Evolutionary conservation across 257 asterid species (phyloP).

Genomic region (Solanum chiquidenum): DNA sequence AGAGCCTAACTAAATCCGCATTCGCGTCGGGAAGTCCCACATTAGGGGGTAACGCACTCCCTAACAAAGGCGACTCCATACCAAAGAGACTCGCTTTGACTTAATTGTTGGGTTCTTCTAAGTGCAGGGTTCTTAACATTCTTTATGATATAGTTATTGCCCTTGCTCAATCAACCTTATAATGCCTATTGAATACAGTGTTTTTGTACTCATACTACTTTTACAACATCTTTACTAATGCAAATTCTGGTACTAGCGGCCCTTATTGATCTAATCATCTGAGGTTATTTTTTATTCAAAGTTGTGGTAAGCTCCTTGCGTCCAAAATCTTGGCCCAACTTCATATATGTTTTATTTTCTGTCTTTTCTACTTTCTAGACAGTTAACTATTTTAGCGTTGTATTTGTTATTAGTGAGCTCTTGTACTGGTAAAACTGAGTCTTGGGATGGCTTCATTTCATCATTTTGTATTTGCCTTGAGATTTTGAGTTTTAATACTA

Average conservation of each 20-base stretch:
- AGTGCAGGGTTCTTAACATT: background rate
- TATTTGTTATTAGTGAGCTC: background rate
- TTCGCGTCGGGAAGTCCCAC: background rate
- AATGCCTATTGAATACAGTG: background rate
- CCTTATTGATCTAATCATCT: background rate
- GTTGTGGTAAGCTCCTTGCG: background rate
- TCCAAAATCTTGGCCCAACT: background rate
- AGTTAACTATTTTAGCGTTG: background rate
- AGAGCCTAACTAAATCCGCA: background rate
- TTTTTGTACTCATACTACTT: background rate
- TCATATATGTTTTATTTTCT: background rate
- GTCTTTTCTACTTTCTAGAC: background rate
- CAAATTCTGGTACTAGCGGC: background rate
- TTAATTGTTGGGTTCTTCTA: background rate
- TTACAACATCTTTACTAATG: background rate
- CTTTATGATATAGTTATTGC: background rate
- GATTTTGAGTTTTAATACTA: background rate
- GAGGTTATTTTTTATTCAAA: no score
- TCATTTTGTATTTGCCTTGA: background rate
- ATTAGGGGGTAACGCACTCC: background rate
- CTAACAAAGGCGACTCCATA: background rate
- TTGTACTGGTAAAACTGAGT: background rate
- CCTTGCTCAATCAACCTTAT: background rate
- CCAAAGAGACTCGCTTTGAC: background rate
- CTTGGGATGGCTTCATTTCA: background rate